A percentile compares a stretch with the other conserved stretches of the same genome.
phyloP scores from a whole-genome alignment of 768 basidiomycete species.

The Boletus insuetus region DNA sequence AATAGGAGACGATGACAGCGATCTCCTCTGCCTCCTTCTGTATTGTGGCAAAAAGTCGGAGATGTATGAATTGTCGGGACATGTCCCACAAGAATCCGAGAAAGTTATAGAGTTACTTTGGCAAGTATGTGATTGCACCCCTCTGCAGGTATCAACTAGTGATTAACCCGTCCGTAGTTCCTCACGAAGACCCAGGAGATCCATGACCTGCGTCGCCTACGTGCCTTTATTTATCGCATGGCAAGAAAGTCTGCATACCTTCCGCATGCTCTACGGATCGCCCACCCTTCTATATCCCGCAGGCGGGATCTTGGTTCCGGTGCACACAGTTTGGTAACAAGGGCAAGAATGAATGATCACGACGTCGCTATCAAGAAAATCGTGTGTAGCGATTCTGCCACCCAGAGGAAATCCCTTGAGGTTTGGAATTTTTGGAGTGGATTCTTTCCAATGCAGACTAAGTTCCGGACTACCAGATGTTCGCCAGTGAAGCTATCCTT shows the following conservation, averaged over 20 bases:
- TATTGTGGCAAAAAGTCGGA: slow-evolving; percentile 16
- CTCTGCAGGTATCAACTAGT: not conserved
- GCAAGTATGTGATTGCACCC: slow-evolving; percentile 10
- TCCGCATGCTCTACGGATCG: slow-evolving; percentile 18
- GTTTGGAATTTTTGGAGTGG: slow-evolving; percentile 2
- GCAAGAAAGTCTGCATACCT: slow-evolving; percentile 28
- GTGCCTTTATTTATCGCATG: slow-evolving; percentile 25
- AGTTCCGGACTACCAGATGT: slow-evolving; percentile 12
- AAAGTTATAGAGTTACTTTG: slow-evolving; percentile 24
- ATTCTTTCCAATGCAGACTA: not conserved
- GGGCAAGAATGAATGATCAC: slow-evolving; percentile 10
- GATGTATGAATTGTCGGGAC: slow-evolving; percentile 10
- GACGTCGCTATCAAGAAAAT: slow-evolving; percentile 29
- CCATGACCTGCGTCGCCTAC: slow-evolving; percentile 9
- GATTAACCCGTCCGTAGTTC: slow-evolving; percentile 7
- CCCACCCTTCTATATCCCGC: not conserved
- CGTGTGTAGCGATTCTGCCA: not conserved
- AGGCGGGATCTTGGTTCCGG: slow-evolving; percentile 2
- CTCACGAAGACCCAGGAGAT: not conserved
- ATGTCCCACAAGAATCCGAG: slow-evolving; percentile 10
- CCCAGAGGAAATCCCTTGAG: slow-evolving; percentile 7
- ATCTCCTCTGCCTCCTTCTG: slow-evolving; percentile 19
- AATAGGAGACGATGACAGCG: slow-evolving; percentile 12
- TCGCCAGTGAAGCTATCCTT: slow-evolving; percentile 28
- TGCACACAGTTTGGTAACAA: slow-evolving; percentile 21